These are phyloP conservation scores for Lepidopterella palustris DNA, from an alignment of 495 filamentous ascomycete species.

Conservation along the genomic window DNA sequence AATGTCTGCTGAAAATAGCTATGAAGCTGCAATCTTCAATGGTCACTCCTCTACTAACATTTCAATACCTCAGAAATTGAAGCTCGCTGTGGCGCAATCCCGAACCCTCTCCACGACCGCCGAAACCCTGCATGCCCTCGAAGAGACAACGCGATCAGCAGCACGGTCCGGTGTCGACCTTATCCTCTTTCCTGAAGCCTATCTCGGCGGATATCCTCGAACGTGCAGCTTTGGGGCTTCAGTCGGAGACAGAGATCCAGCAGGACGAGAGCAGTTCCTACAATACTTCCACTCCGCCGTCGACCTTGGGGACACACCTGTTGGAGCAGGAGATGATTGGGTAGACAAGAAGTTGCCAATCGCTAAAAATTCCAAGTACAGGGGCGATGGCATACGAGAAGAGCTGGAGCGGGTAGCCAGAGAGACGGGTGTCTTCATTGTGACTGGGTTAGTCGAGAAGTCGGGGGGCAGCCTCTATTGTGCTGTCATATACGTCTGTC, in stretches of 20 bases:
- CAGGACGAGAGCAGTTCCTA: conserved; percentile 77
- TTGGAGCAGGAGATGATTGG: conserved; percentile 69
- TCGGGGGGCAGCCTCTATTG: conserved; percentile 81
- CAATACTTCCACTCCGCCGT: conserved; percentile 71
- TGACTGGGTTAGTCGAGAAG: conserved; percentile 72
- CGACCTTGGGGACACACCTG: conserved; percentile 80
- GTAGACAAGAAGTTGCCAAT: conserved; percentile 53
- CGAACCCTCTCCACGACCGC: conserved; percentile 57
- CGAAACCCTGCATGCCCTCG: conserved; percentile 61
- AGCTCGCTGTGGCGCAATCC: conserved; percentile 72
- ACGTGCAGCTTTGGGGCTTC: conserved; percentile 70
- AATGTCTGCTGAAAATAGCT: not conserved
- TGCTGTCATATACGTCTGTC: conserved; percentile 75
- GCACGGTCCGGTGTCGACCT: conserved; percentile 56
- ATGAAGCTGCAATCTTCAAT: not conserved
- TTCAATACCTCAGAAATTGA: conserved; percentile 47
- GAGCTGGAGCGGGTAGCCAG: conserved; percentile 64
- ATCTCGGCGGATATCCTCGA: conserved; percentile 86
- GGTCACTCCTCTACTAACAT: not conserved
- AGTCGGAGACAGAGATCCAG: conserved; percentile 59
- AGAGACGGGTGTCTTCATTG: conserved; percentile 73
- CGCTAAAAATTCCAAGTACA: conserved; percentile 36
- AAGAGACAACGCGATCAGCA: conserved; percentile 48
- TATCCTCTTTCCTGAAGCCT: conserved; percentile 88
- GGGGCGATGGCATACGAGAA: conserved; percentile 86